Evolutionary conservation across 2,329 filamentous ascomycete genomes (phyloP).

Genomic region (Pyrenochaeta sp.): DNA sequence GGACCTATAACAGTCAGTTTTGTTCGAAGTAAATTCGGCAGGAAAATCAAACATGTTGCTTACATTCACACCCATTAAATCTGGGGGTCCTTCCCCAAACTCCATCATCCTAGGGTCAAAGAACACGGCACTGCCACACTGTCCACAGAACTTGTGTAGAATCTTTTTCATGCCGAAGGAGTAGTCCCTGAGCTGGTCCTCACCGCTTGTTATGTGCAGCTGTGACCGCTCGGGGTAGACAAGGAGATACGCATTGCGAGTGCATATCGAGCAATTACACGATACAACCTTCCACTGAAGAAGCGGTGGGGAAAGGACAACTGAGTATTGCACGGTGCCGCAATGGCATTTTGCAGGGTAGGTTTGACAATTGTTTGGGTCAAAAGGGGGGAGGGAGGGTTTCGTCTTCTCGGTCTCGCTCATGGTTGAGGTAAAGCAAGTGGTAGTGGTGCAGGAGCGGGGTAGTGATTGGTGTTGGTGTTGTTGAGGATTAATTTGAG

Average conservation of each 20-base stretch:
- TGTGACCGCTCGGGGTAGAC: conserved; percentile 45
- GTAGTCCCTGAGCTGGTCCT: conserved; percentile 29
- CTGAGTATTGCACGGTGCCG: conserved; percentile 59
- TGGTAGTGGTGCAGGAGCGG: conserved; percentile 1
- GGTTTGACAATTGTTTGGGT: conserved; percentile 36
- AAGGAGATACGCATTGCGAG: conserved; percentile 60
- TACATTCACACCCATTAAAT: conserved; percentile 40
- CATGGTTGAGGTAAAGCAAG: conserved; percentile 18
- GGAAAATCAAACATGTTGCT: conserved; percentile 2
- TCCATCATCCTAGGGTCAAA: conserved; percentile 37
- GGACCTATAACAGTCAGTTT: conserved; percentile 22
- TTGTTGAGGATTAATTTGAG: background rate
- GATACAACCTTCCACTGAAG: conserved; percentile 56
- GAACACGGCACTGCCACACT: conserved; percentile 39
- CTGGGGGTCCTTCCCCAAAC: conserved; percentile 23
- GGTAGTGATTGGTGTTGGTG: background rate
- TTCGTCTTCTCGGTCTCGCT: conserved; percentile 8
- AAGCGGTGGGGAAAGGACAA: conserved; percentile 60
- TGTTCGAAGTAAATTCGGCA: background rate
- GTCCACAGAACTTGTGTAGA: conserved; percentile 37
- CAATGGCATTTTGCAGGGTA: conserved; percentile 65
- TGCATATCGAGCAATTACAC: conserved; percentile 65
- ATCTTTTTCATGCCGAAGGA: conserved; percentile 33
- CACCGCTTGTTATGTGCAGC: conserved; percentile 31
- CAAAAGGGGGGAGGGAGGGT: conserved; percentile 22